Evolutionary conservation across 495 filamentous ascomycete species (phyloP), one percentile per base, ranked within the genome.

Genomic region (Penicillium coffeae): DNA sequence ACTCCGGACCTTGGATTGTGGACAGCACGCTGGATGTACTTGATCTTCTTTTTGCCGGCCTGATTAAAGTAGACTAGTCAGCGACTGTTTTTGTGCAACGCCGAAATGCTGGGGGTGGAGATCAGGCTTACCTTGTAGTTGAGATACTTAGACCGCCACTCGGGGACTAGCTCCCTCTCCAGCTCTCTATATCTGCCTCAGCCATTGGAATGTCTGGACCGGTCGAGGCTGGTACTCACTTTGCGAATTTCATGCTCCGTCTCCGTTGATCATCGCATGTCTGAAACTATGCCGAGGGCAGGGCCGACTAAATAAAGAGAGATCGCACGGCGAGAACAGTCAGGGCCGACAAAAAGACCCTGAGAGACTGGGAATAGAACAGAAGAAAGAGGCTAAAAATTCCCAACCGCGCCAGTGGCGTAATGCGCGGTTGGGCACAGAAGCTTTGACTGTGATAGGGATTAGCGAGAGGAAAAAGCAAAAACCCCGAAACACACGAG

Each of bases 131-230:
- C 85, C 77, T 90, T 94, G 74, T 96, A 96, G 70, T 95, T 82
- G 48, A 96, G 76, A 68, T 95, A 96, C 66, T 95, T 94, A 53
- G 80, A 82, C 55, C 86, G 80, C 90, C 90, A 96, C 78, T 96
- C 90, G 73, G 90, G 88, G 51, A 95, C 88, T 20, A 88, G 80
- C 48, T 93, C 86, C 63, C 84, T 81, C 42, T 96, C 90, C 47
- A 96, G 75, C 72, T 94, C 88, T 68, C 82, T 85, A 47, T 45
- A 38, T 34, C 30, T 38, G 50, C 58, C 56, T 61, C 50, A 63
- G 58, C 50, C 49, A 52, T 51, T 30, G 55, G 44, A 51, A 51
- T 47, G 47, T 50, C 45, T 10, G 30, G 45, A 35, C 13, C 27
- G 8, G 35, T 53, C 39, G 42, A 45, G 54, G 27, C 20, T 32